Base-by-base conservation (phyloP, 208 protist species). In the Acanthamoeba castellanii region DNA sequence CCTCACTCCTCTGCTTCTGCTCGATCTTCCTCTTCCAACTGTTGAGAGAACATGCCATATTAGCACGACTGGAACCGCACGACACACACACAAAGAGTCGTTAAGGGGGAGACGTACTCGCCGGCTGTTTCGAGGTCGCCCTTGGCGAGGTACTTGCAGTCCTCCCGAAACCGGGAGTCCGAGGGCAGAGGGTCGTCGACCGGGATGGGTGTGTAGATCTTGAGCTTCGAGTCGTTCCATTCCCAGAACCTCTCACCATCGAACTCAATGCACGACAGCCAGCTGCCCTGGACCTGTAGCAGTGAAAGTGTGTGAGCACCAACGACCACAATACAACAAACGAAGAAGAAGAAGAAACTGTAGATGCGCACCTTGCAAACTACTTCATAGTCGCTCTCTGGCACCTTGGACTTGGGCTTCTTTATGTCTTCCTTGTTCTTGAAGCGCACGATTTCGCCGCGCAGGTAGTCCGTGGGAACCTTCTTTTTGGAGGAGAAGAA, bases 401-500 rank as follows among this genome's bases (percentile, higher is more conserved):
- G 22, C 3, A 90, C 22, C 82, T 90, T 90, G 55, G 82, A 50
- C 32, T 11, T 20, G 32, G 82, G 47, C 82, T 59, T 90, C 82
- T 57, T 90, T n/a, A 59, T 37, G 55, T 90, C 30, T 16, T 90
- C 82, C 50, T 34, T 34, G 32, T 84, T 45, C 74, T 84, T 84
- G 74, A 84, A 27, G 22, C 74, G 82, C 30, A 59, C 32, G n/a
- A 90, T 90, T 32, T 90, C 82, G 16, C 82, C 82, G 13, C 57
- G 47, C 20, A 90, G 20, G 57, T 90, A 90, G 30, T 90, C 82
- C 11, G 82, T 68, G 30, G 82, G 82, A 7, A 68, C 57, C 57
- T 90, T 85, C 76, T 96, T 96, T 84, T 95, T 93, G 81, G 93
- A 95, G n/a, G 89, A 82, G 64, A 96, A 93, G 59, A 94, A 94